These are phyloP conservation scores for Gelatoporia subvermispora DNA, from an alignment of 768 basidiomycete genomes.

Conservation along the genomic window DNA sequence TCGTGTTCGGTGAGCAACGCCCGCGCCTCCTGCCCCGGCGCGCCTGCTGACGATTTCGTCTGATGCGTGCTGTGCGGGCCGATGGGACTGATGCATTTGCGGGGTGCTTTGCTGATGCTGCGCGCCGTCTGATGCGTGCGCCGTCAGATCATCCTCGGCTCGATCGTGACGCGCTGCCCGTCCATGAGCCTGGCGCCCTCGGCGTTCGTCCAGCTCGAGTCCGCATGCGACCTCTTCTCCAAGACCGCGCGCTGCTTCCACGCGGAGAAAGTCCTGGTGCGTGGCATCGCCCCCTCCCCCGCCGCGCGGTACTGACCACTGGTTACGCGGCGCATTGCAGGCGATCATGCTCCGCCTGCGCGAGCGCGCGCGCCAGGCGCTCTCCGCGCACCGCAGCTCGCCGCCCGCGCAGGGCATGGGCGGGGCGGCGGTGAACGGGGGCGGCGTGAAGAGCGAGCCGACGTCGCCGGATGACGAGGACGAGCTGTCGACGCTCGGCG, in stretches of 20 bases:
- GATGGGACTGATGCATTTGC: background rate
- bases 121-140: background rate
- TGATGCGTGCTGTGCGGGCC: background rate
- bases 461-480: slow-evolving; percentile 56
- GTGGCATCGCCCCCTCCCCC: slow-evolving; percentile 19
- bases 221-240: slow-evolving; percentile 54
- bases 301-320: background rate
- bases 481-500: slow-evolving; percentile 55
- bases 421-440: background rate
- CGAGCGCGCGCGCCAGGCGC: slow-evolving; percentile 41
- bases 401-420: slow-evolving; percentile 20
- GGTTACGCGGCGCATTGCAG: slow-evolving; percentile 26
- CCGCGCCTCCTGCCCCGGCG: background rate
- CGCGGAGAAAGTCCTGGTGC: slow-evolving; percentile 56
- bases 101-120: slow-evolving; percentile 42
- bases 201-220: slow-evolving; percentile 60
- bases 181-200: slow-evolving; percentile 65
- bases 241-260: slow-evolving; percentile 49
- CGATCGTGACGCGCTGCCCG: slow-evolving; percentile 58
- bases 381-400: slow-evolving; percentile 31
- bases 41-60: background rate
- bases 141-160: slow-evolving; percentile 60
- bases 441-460: slow-evolving; percentile 32
- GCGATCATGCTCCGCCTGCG: slow-evolving; percentile 53
- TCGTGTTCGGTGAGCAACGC: slow-evolving; percentile 50